These are phyloP conservation scores for Claviceps spartinae DNA, from an alignment of 2,329 filamentous ascomycete species.

Conservation along the genomic window DNA sequence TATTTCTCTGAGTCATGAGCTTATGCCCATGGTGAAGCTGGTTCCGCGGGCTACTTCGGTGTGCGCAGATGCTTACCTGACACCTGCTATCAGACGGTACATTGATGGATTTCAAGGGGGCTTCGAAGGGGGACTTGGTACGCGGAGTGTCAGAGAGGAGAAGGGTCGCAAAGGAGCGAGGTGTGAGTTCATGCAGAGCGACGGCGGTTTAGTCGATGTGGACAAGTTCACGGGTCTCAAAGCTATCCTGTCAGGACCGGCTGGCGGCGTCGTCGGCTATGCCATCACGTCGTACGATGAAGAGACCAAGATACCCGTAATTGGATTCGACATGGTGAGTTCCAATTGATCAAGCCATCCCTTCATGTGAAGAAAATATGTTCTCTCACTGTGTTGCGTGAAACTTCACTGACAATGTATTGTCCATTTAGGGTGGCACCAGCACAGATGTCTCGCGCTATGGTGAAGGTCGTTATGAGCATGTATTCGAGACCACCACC, in stretches of 20 bases:
- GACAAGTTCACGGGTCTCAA: constrained; percentile 53
- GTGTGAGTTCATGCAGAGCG: constrained; percentile 62
- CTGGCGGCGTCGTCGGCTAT: constrained; percentile 67
- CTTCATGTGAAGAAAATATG: neutral
- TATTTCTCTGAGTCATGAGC: constrained; percentile 22
- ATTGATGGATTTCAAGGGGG: constrained; percentile 22
- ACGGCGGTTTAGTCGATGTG: constrained; percentile 37
- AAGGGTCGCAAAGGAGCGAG: constrained; percentile 33
- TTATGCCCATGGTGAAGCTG: constrained; percentile 29
- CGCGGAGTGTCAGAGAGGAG: constrained; percentile 54
- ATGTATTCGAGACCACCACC: constrained; percentile 58
- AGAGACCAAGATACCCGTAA: constrained; percentile 52
- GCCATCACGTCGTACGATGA: constrained; percentile 60
- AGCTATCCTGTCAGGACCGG: constrained; percentile 60
- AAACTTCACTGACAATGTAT: neutral
- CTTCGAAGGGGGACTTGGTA: constrained; percentile 22
- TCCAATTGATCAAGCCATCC: neutral
- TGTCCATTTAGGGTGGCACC: constrained; percentile 37
- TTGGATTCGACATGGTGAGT: constrained; percentile 53
- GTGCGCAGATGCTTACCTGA: constrained; percentile 30
- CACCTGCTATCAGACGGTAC: constrained; percentile 23
- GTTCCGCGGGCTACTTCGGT: constrained; percentile 31
- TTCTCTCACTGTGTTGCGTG: neutral
- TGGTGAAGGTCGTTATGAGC: constrained; percentile 27
- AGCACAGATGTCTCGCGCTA: constrained; percentile 63